A percentile compares a stretch with the other conserved stretches of the same genome.
phyloP scores from a whole-genome alignment of 805 yeast genomes.

The Nakazawaea laoshanensis region DNA sequence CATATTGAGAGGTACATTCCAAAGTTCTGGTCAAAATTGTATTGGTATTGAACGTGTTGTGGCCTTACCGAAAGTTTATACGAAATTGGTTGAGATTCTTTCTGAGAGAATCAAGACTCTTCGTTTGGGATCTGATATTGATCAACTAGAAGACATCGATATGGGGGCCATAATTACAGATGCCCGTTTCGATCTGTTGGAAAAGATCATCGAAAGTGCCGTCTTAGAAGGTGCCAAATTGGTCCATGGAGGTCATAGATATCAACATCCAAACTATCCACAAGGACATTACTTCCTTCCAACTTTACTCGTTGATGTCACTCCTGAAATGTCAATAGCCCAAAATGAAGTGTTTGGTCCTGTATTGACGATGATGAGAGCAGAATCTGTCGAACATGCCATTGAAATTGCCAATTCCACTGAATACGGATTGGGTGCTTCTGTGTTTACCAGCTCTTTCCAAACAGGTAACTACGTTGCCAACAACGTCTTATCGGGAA shows the following conservation, averaged over 20 bases:
- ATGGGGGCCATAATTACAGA: conserved; percentile 94
- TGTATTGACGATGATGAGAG: conserved; percentile 70
- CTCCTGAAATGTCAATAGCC: conserved; percentile 69
- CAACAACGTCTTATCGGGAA: conserved; percentile 65
- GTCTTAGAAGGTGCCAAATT: conserved; percentile 75
- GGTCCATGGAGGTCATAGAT: conserved; percentile 73
- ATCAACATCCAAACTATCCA: conserved; percentile 85
- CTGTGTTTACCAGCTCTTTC: conserved; percentile 71
- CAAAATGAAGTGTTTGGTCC: conserved; percentile 95
- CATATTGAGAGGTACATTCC: conserved; percentile 91
- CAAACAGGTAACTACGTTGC: conserved; percentile 55
- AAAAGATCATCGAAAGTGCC: conserved; percentile 62
- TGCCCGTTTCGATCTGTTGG: conserved; percentile 61
- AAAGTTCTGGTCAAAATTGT: conserved; percentile 96
- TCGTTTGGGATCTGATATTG: conserved; percentile 86
- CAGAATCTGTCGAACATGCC: conserved; percentile 57
- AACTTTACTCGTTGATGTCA: conserved; percentile 78
- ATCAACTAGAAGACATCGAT: conserved; percentile 83
- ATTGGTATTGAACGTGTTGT: conserved; percentile 95
- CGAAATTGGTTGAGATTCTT: conserved; percentile 47
- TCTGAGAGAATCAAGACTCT: conserved; percentile 48
- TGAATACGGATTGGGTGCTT: conserved; percentile 84
- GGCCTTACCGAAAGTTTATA: conserved; percentile 65
- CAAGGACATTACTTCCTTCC: conserved; percentile 93
- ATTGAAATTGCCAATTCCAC: conserved; percentile 74